phyloP scores from a whole-genome alignment of 1,284 basidiomycete genomes.

The Pyrrhoderma lamaoense region DNA sequence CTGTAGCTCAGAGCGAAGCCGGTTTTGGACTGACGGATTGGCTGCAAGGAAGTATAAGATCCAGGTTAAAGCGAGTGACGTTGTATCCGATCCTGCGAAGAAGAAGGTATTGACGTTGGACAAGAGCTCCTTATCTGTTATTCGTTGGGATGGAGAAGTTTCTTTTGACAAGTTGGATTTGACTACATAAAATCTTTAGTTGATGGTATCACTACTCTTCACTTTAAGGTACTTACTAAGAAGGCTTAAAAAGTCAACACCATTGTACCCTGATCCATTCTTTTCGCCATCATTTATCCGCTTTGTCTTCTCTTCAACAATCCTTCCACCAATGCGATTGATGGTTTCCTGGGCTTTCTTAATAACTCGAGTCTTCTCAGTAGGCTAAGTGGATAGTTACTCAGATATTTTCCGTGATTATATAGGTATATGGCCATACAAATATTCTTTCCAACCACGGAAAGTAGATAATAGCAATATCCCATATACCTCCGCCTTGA shows the following conservation, averaged over 20 bases:
- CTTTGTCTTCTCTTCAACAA: slow-evolving; percentile 64
- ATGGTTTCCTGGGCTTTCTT: slow-evolving; percentile 55
- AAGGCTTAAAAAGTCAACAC: slow-evolving; percentile 60
- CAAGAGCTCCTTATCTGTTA: slow-evolving; percentile 56
- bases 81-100: slow-evolving; percentile 46
- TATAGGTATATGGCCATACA: slow-evolving; percentile 46
- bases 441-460: slow-evolving; percentile 51
- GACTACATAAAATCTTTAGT: slow-evolving; percentile 36
- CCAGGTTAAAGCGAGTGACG: slow-evolving; percentile 74
- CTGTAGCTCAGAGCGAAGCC: slow-evolving; percentile 55
- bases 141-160: slow-evolving; percentile 56
- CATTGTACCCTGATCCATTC: slow-evolving; percentile 39
- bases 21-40: slow-evolving; percentile 53
- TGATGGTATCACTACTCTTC: not conserved
- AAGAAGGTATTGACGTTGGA: slow-evolving; percentile 25
- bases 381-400: too few relatives aligned
- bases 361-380: slow-evolving; percentile 41
- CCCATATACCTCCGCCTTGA: slow-evolving; percentile 40
- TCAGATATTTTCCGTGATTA: too few relatives aligned
- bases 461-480: slow-evolving; percentile 50
- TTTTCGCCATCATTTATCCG: slow-evolving; percentile 48
- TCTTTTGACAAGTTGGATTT: slow-evolving; percentile 65
- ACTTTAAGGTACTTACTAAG: slow-evolving; percentile 35
- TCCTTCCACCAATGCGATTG: slow-evolving; percentile 53
- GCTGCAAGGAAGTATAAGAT: slow-evolving; percentile 62